A percentile compares a stretch with the other conserved stretches of the same genome.
Evolutionary conservation across 345 rosid genomes (phyloP).

Genomic region (Diplotaxis tenuifolia): DNA sequence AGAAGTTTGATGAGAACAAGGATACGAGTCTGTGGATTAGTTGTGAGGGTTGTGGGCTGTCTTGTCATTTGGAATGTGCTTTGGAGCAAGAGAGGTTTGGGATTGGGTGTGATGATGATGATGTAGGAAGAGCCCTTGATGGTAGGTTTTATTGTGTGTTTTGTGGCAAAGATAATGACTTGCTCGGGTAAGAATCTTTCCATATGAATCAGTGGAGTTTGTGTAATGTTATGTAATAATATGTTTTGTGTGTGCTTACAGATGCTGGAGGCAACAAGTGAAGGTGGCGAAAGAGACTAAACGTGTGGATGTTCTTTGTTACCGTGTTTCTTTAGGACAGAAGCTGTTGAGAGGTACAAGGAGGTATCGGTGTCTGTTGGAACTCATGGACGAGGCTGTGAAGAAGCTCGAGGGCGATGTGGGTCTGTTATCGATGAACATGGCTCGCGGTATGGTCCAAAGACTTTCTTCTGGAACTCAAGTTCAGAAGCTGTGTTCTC

Average conservation of each 20-base stretch:
- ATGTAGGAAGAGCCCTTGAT: slow-evolving; percentile 47
- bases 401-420: slow-evolving; percentile 83
- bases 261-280: slow-evolving; percentile 94
- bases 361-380: slow-evolving; percentile 49
- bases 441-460: slow-evolving; percentile 85
- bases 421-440: slow-evolving; percentile 79
- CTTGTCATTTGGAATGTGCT: slow-evolving; percentile 90
- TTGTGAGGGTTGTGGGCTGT: slow-evolving; percentile 82
- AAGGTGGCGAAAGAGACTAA: slow-evolving; percentile 68
- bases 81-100: slow-evolving; percentile 63
- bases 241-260: slow-evolving; percentile 28
- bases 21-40: slow-evolving; percentile 93
- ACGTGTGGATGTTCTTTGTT: slow-evolving; percentile 83
- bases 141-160: slow-evolving; percentile 73
- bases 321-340: slow-evolving; percentile 76
- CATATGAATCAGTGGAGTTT: not conserved
- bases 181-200: slow-evolving; percentile 61
- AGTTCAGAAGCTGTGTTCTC: slow-evolving; percentile 69
- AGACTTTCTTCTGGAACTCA: slow-evolving; percentile 78
- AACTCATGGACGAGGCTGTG: slow-evolving; percentile 67
- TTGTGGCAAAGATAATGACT: slow-evolving; percentile 79
- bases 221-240: slow-evolving; percentile 16
- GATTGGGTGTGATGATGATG: slow-evolving; percentile 50
- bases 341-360: slow-evolving; percentile 65
- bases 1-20: slow-evolving; percentile 79